Conservation (phyloP, 1,284 basidiomycete genomes). For the Malassezia vespertilionis region DNA sequence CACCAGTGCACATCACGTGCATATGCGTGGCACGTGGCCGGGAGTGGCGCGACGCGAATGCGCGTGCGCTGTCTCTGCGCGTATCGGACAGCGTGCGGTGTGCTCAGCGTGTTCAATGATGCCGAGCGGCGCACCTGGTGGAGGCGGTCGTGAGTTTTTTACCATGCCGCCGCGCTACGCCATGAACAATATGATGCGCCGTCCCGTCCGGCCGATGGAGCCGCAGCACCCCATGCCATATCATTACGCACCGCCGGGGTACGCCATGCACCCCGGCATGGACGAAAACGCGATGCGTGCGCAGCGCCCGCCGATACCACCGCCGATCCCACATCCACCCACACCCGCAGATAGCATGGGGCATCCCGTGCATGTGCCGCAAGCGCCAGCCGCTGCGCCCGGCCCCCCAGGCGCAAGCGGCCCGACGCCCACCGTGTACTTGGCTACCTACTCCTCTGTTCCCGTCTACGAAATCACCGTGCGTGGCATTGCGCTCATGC, state of each 20-base stretch:
- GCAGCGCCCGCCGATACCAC: not conserved
- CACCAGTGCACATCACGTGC: not conserved
- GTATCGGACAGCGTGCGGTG: not conserved
- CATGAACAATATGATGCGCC: constrained; percentile 1
- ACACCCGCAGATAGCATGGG: not conserved
- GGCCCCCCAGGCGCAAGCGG: too few relatives aligned
- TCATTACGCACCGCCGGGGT: not conserved
- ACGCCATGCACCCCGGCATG: not conserved
- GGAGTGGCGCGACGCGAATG: not conserved
- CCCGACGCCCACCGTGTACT: constrained; percentile 37
- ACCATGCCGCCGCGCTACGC: constrained; percentile 7
- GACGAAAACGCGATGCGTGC: not conserved
- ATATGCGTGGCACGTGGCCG: not conserved
- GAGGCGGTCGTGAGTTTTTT: not conserved
- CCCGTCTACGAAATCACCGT: constrained; percentile 55
- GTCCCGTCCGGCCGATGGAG: constrained; percentile 7
- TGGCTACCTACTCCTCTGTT: constrained; percentile 49
- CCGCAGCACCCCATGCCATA: constrained; percentile 1
- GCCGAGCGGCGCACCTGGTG: not conserved
- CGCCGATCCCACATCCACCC: not conserved
- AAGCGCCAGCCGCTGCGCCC: not conserved
- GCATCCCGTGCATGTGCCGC: not conserved
- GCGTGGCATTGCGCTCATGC: constrained; percentile 95
- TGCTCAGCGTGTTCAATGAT: not conserved
- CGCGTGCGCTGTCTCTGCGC: not conserved